Evolutionary conservation across 257 asterid genomes (phyloP).

Genomic region (Jacaranda mimosifolia): DNA sequence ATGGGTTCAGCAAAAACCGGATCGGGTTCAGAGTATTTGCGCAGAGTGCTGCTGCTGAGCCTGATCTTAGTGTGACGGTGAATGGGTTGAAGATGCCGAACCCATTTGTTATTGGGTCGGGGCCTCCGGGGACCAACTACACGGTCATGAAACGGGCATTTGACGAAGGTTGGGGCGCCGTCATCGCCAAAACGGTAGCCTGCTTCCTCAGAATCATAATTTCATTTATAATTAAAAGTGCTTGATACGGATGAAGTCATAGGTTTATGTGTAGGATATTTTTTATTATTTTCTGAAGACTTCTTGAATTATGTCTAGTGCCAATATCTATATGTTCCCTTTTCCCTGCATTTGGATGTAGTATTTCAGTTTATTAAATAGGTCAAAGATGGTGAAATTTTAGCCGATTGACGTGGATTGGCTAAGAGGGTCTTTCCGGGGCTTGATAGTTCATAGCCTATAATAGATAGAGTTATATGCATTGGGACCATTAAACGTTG

Average conservation of each 20-base stretch:
- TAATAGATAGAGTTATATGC: not conserved
- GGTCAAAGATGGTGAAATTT: not conserved
- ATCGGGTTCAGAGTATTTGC: slow-evolving; percentile 63
- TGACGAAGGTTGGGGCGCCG: slow-evolving; percentile 99
- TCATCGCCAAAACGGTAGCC: slow-evolving; percentile 93
- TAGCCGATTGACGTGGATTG: not conserved
- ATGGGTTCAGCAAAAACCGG: slow-evolving; percentile 30
- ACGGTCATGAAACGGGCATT: slow-evolving; percentile 96
- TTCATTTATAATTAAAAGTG: not conserved
- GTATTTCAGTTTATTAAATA: slow-evolving; percentile 13
- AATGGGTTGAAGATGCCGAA: slow-evolving; percentile 95
- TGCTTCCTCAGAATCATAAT: not conserved
- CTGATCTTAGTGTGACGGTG: slow-evolving; percentile 91
- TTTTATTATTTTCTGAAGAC: not conserved
- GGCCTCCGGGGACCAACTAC: slow-evolving; percentile 97
- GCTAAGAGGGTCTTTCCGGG: not conserved
- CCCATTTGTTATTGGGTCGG: slow-evolving; percentile 96
- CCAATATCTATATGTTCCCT: not conserved
- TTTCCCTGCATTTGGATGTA: not conserved
- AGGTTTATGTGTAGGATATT: not conserved
- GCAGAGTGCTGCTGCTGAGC: slow-evolving; percentile 55
- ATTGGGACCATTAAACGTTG: not conserved
- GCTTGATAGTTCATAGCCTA: not conserved
- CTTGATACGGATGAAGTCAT: not conserved
- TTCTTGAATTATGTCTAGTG: not conserved